Evolutionary conservation across 148 eudicot genomes (phyloP).

Genomic region (Rhododendron ovatum): DNA sequence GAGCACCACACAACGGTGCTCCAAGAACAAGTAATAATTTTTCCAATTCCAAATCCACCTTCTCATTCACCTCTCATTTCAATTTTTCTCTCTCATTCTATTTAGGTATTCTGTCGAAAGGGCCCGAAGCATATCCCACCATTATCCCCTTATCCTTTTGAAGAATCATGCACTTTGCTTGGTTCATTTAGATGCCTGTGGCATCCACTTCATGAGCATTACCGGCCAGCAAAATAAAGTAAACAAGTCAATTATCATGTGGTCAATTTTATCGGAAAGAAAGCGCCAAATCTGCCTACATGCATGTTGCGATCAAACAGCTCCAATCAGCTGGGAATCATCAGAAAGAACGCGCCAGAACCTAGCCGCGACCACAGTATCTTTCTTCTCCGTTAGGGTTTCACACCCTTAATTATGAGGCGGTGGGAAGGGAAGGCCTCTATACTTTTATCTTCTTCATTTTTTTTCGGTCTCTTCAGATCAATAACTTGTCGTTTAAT

Average conservation of each 20-base stretch:
- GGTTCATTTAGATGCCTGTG: background rate
- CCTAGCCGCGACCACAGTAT: too few species aligned
- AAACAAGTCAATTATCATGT: background rate
- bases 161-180: background rate
- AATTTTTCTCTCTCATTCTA: background rate
- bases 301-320: background rate
- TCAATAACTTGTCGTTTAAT: too few species aligned
- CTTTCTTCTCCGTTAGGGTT: too few species aligned
- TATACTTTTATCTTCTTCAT: too few species aligned
- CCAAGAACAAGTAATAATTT: too few species aligned
- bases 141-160: constrained; percentile 11
- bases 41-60: too few species aligned
- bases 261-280: background rate
- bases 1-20: too few species aligned
- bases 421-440: too few species aligned
- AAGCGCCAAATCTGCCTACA: background rate
- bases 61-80: background rate
- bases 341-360: background rate
- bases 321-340: background rate
- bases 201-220: background rate
- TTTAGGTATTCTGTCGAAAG: background rate
- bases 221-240: background rate
- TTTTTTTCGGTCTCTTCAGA: too few species aligned
- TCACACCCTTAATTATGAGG: too few species aligned
- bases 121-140: background rate